These are phyloP conservation scores for Arachnopeziza araneosa DNA, from an alignment of 2,329 filamentous ascomycete genomes.

Conservation along the genomic window DNA sequence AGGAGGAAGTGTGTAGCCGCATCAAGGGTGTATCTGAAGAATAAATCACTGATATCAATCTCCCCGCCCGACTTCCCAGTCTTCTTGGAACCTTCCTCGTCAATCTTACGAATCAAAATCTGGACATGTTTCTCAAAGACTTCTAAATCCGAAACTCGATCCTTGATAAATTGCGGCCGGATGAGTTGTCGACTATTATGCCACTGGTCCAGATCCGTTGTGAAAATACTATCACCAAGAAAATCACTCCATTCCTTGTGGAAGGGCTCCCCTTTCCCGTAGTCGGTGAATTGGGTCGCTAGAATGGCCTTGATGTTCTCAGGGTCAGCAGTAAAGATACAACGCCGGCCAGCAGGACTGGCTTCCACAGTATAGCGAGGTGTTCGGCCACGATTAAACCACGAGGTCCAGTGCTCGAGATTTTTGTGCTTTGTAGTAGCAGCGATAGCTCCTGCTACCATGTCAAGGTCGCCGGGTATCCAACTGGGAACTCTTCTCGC, in stretches of 20 bases:
- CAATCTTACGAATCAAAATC: constrained; percentile 64
- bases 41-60: constrained; percentile 68
- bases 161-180: constrained; percentile 79
- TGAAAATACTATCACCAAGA: constrained; percentile 71
- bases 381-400: constrained; percentile 37
- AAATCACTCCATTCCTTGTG: constrained; percentile 71
- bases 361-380: constrained; percentile 56
- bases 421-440: constrained; percentile 49
- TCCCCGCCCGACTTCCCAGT: constrained; percentile 50
- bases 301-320: constrained; percentile 90
- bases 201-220: constrained; percentile 75
- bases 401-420: constrained; percentile 53
- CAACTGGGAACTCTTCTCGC: constrained; percentile 34
- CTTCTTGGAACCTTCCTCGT: constrained; percentile 44
- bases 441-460: constrained; percentile 52
- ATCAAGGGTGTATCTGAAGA: constrained; percentile 83
- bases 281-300: constrained; percentile 81
- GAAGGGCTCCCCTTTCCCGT: constrained; percentile 74
- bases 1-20: constrained; percentile 83
- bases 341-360: constrained; percentile 17
- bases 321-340: constrained; percentile 70
- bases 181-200: constrained; percentile 76
- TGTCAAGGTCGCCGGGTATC: constrained; percentile 52
- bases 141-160: constrained; percentile 75
- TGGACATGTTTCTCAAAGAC: constrained; percentile 77